A percentile compares a stretch with the other conserved stretches of the same genome.
Evolutionary conservation across 192 early-diverging fungal species (phyloP).

Genomic region (Glomus cerebriforme): DNA sequence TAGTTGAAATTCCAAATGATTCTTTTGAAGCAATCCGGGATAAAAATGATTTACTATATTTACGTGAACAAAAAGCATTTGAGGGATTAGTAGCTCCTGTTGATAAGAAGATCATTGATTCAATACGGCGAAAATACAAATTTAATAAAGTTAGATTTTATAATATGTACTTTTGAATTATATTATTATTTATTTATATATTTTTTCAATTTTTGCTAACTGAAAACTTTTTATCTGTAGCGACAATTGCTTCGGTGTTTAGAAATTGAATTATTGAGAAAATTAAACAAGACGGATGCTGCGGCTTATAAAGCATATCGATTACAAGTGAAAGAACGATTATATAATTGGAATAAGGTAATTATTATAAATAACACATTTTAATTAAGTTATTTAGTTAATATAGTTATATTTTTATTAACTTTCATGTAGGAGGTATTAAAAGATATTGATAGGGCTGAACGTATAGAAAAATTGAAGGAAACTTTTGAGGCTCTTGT

Average conservation of each 20-base stretch:
- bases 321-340: constrained; percentile 80
- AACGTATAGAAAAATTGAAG: constrained; percentile 71
- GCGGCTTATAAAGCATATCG: constrained; percentile 60
- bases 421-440: constrained; percentile 59
- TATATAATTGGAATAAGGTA: constrained; percentile 79
- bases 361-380: constrained; percentile 3
- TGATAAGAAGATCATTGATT: constrained; percentile 41
- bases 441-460: constrained; percentile 59
- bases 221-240: constrained; percentile 35
- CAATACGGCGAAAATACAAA: constrained; percentile 66
- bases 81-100: constrained; percentile 67
- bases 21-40: constrained; percentile 86
- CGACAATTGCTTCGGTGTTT: constrained; percentile 80
- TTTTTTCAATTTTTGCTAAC: neutral
- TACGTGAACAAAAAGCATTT: constrained; percentile 61
- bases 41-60: constrained; percentile 71
- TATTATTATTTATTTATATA: neutral
- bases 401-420: neutral
- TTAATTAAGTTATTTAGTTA: constrained; percentile 17
- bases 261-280: constrained; percentile 73
- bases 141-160: constrained; percentile 64
- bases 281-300: constrained; percentile 56
- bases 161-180: neutral
- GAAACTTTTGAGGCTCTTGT: constrained; percentile 75
- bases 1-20: constrained; percentile 94